Evolutionary conservation across 805 yeast genomes (phyloP).

Genomic region (Kuraishia ogatae): DNA sequence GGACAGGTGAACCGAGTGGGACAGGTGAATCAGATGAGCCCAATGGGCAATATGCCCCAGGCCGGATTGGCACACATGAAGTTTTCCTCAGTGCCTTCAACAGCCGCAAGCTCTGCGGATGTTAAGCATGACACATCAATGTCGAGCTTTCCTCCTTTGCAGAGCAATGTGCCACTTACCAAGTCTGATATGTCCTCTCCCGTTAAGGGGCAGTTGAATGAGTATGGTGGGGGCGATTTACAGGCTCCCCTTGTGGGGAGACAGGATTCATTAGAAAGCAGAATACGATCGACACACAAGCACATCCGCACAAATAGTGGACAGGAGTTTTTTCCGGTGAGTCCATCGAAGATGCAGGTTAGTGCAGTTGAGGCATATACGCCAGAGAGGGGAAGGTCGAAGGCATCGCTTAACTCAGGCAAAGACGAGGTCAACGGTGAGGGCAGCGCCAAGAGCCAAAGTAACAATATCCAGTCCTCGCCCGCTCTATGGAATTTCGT

Average conservation of each 20-base stretch:
- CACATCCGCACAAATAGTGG: constrained; percentile 1
- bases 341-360: constrained; percentile 29
- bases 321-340: constrained; percentile 13
- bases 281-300: background rate
- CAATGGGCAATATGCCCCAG: background rate
- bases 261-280: constrained; percentile 5
- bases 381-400: constrained; percentile 44
- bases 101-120: background rate
- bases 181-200: background rate
- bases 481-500: constrained; percentile 94
- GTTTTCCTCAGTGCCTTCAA: background rate
- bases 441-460: constrained; percentile 12
- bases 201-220: background rate
- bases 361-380: constrained; percentile 57
- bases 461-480: constrained; percentile 36
- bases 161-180: background rate
- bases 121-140: background rate
- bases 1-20: background rate
- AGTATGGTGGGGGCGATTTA: background rate
- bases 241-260: constrained; percentile 1
- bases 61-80: background rate
- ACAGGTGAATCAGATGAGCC: background rate
- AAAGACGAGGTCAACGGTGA: constrained; percentile 6
- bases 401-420: constrained; percentile 10
- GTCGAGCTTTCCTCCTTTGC: background rate